Conservation (phyloP, 192 early-diverging fungal species). For the Oehlia diaphana region DNA sequence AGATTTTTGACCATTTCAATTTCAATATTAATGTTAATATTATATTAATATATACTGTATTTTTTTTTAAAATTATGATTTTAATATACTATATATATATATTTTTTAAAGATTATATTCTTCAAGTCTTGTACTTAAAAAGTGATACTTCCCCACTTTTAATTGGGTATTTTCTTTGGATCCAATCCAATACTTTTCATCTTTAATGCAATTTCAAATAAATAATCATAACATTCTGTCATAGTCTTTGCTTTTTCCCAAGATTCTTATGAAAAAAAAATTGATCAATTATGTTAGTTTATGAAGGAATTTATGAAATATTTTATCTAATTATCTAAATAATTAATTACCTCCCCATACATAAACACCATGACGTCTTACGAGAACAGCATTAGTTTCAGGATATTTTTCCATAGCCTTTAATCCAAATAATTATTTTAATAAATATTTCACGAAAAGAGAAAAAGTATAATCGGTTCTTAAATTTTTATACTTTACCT, state of each 20-base stretch:
- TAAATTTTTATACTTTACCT: slow-evolving; percentile 35
- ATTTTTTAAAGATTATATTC: no score
- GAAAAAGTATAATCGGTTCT: not conserved
- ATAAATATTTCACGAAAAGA: slow-evolving; percentile 12
- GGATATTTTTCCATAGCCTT: slow-evolving; percentile 86
- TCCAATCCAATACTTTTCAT: slow-evolving; percentile 88
- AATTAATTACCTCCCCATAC: slow-evolving; percentile 81
- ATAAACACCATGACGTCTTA: slow-evolving; percentile 94
- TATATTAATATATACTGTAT: no score
- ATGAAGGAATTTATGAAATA: not conserved
- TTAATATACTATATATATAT: no score
- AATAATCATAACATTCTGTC: slow-evolving; percentile 98
- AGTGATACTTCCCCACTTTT: no score
- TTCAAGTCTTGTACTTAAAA: no score
- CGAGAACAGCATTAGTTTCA: slow-evolving; percentile 91
- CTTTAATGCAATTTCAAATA: slow-evolving; percentile 95
- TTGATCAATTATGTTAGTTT: not conserved
- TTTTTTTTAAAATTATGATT: no score
- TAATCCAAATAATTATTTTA: not conserved
- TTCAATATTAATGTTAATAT: no score
- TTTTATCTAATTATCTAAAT: no score
- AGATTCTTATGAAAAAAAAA: slow-evolving; percentile 48
- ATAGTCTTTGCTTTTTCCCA: slow-evolving; percentile 99
- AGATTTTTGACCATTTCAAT: no score
- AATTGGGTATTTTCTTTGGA: slow-evolving; percentile 42